Percentiles rank a stretch among this genome's conserved stretches.
phyloP scores from a whole-genome alignment of 768 basidiomycete genomes.

The Phylloporus sp. region DNA sequence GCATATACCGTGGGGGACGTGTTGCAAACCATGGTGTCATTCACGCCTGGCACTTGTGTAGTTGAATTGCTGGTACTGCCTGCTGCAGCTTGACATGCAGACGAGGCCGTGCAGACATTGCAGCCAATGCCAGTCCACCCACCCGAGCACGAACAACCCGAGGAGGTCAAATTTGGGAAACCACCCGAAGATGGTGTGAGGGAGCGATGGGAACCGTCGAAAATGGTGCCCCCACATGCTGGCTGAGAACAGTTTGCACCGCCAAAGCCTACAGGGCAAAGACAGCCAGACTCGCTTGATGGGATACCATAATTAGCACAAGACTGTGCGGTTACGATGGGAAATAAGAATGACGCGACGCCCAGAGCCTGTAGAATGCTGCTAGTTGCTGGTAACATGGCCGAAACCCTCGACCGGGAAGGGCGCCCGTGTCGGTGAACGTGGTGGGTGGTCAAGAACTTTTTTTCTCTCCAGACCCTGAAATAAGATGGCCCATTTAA shows the following conservation, averaged over 20 bases:
- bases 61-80: slow-evolving; percentile 31
- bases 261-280: slow-evolving; percentile 81
- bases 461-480: background rate
- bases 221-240: slow-evolving; percentile 79
- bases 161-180: slow-evolving; percentile 63
- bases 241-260: slow-evolving; percentile 65
- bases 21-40: slow-evolving; percentile 74
- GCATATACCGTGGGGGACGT: slow-evolving; percentile 68
- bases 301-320: slow-evolving; percentile 24
- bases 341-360: slow-evolving; percentile 9
- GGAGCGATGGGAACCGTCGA: slow-evolving; percentile 61
- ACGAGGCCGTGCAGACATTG: slow-evolving; percentile 69
- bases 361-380: slow-evolving; percentile 6
- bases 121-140: slow-evolving; percentile 81
- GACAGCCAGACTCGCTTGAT: slow-evolving; percentile 39
- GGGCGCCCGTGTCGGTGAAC: background rate
- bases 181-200: slow-evolving; percentile 41
- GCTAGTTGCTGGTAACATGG: slow-evolving; percentile 9
- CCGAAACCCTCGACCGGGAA: background rate
- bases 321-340: slow-evolving; percentile 20
- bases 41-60: slow-evolving; percentile 35
- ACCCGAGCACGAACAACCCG: slow-evolving; percentile 62
- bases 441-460: background rate
- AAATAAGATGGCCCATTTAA: background rate
- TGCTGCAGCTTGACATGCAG: slow-evolving; percentile 65